Evolutionary conservation across 1,284 basidiomycete species (phyloP).

Genomic region (Ceratobasidium sp.): DNA sequence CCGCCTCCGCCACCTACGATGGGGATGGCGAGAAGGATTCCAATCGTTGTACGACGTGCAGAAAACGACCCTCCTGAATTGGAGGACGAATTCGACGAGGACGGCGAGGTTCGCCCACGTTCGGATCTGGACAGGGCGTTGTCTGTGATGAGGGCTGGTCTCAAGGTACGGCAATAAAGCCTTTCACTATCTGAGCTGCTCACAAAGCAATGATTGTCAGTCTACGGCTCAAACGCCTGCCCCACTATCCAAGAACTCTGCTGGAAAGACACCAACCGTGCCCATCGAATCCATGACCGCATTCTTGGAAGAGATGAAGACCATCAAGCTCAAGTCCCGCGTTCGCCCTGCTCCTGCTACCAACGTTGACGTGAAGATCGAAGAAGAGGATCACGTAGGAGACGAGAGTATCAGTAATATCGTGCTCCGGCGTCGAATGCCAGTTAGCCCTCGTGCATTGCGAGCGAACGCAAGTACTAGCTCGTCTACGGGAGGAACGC

Average conservation of each 20-base stretch:
- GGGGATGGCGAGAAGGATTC: neutral
- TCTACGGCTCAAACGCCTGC: slow-evolving; percentile 3
- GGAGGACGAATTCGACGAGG: slow-evolving; percentile 58
- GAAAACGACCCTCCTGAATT: slow-evolving; percentile 46
- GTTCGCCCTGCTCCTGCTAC: neutral
- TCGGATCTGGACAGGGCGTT: slow-evolving; percentile 48
- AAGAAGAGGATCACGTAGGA: slow-evolving; percentile 1
- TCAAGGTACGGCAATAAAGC: slow-evolving; percentile 62
- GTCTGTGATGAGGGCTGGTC: slow-evolving; percentile 33
- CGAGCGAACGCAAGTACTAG: slow-evolving; percentile 3
- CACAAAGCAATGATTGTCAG: neutral
- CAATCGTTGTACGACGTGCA: slow-evolving; percentile 17
- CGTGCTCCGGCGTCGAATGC: neutral
- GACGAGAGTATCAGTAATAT: slow-evolving; percentile 21
- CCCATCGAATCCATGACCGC: slow-evolving; percentile 79
- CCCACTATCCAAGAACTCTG: slow-evolving; percentile 14
- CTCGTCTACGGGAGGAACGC: neutral
- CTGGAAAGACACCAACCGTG: slow-evolving; percentile 59
- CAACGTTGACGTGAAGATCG: neutral
- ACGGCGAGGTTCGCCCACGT: slow-evolving; percentile 69
- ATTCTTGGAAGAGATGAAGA: slow-evolving; percentile 79
- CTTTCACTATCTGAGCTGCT: slow-evolving; percentile 56
- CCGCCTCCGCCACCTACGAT: slow-evolving; percentile 58
- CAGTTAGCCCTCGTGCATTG: slow-evolving; percentile 12
- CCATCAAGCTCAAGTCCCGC: slow-evolving; percentile 56